These are phyloP conservation scores for Coemansia sp. DNA, from an alignment of 192 early-diverging fungal genomes.

Conservation along the genomic window DNA sequence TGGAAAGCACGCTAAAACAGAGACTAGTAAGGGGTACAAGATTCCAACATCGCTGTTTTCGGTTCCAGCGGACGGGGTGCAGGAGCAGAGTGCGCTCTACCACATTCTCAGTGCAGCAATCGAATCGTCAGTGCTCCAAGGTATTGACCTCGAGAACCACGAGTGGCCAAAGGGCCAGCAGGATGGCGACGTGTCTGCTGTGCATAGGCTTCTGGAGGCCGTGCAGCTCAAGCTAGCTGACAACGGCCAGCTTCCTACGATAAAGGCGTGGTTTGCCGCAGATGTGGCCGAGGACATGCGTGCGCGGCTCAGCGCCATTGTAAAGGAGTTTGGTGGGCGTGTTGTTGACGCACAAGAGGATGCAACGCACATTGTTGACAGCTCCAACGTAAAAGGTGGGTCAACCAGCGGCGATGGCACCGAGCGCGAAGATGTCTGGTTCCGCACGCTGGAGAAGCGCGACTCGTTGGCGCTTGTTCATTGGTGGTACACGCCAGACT, in stretches of 20 bases:
- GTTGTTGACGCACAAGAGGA: slow-evolving; percentile 20
- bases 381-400: slow-evolving; percentile 10
- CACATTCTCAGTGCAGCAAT: slow-evolving; percentile 39
- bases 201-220: slow-evolving; percentile 20
- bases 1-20: slow-evolving; percentile 12
- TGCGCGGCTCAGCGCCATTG: slow-evolving; percentile 6
- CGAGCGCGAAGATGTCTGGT: slow-evolving; percentile 41
- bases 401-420: background rate
- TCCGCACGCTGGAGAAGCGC: slow-evolving; percentile 47
- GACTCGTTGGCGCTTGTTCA: slow-evolving; percentile 67
- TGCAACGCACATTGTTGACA: slow-evolving; percentile 39
- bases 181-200: slow-evolving; percentile 7
- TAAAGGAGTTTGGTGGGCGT: slow-evolving; percentile 27
- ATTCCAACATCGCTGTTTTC: slow-evolving; percentile 34
- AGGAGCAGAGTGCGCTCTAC: slow-evolving; percentile 38
- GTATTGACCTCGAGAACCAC: slow-evolving; percentile 12
- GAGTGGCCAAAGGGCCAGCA: slow-evolving; percentile 14
- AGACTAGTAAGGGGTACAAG: slow-evolving; percentile 17
- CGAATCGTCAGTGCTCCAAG: slow-evolving; percentile 23
- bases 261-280: slow-evolving; percentile 28
- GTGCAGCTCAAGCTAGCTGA: slow-evolving; percentile 44
- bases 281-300: slow-evolving; percentile 25
- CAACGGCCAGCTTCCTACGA: slow-evolving; percentile 33
- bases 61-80: slow-evolving; percentile 25
- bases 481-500: slow-evolving; percentile 83